These are phyloP conservation scores for Artemisia argyi DNA, from an alignment of 129 eudicot species.

Conservation along the genomic window DNA sequence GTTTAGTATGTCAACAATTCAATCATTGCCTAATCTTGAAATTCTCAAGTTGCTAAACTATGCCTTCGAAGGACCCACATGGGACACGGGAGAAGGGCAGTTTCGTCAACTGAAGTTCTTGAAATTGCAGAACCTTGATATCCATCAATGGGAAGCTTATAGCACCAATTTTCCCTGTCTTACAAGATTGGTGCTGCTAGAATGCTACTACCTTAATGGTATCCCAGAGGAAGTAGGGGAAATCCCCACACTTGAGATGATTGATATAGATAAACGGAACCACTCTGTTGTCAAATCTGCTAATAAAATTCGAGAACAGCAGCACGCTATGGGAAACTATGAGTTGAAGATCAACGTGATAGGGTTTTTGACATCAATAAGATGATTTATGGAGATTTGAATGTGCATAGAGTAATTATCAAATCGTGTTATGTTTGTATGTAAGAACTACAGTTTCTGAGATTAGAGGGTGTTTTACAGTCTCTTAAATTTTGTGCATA, in stretches of 20 bases:
- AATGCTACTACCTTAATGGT: slow-evolving; percentile 21
- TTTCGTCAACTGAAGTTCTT: slow-evolving; percentile 36
- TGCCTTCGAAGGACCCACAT: slow-evolving; percentile 36
- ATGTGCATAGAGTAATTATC: no score
- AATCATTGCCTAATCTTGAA: slow-evolving; percentile 47
- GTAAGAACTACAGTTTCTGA: no score
- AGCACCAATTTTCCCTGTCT: slow-evolving; percentile 28
- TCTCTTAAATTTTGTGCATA: no score
- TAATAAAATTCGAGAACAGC: slow-evolving; percentile 7
- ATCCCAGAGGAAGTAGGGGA: slow-evolving; percentile 32
- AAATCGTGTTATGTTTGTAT: no score
- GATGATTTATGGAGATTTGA: no score
- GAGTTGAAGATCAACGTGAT: slow-evolving; percentile 17
- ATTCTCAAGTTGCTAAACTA: slow-evolving; percentile 30
- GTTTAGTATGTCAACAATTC: slow-evolving; percentile 31
- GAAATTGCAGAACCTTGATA: slow-evolving; percentile 9
- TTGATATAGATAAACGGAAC: slow-evolving; percentile 17
- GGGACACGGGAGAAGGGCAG: slow-evolving; percentile 32
- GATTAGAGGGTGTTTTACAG: no score
- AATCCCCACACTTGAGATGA: slow-evolving; percentile 30
- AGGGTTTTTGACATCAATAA: slow-evolving; percentile 21
- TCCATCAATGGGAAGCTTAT: slow-evolving; percentile 25
- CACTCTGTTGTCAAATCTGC: slow-evolving; percentile 21
- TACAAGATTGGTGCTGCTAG: slow-evolving; percentile 10
- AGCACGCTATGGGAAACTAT: slow-evolving; percentile 19